Conservation (phyloP, 441 rosid species). For the Biscutella auriculata region DNA sequence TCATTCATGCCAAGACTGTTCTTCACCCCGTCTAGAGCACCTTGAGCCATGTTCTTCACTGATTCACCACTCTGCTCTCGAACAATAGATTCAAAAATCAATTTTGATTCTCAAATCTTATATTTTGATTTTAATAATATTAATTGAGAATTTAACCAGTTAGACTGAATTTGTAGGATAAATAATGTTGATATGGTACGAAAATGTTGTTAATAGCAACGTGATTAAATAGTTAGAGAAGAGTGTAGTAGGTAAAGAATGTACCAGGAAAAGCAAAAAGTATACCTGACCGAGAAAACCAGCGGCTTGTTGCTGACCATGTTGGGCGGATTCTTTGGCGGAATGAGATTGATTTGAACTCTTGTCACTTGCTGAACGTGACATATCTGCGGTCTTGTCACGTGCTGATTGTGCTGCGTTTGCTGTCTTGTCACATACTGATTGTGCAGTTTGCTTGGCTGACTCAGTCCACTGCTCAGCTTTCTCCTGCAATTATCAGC, state of each 20-base stretch:
- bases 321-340: constrained; percentile 9
- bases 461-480: constrained; percentile 26
- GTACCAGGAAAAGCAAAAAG: no score
- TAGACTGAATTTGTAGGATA: no score
- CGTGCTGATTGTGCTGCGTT: constrained; percentile 15
- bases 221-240: no score
- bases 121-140: no score
- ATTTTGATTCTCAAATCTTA: not conserved
- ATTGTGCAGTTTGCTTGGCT: constrained; percentile 18
- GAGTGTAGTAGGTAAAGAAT: no score
- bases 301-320: constrained; percentile 16
- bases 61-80: constrained; percentile 24
- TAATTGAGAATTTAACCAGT: no score
- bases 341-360: constrained; percentile 11
- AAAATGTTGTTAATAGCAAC: no score
- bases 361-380: constrained; percentile 10
- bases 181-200: no score
- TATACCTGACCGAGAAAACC: constrained; percentile 20
- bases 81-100: not conserved
- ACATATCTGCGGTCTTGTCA: constrained; percentile 6
- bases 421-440: constrained; percentile 17
- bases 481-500: constrained; percentile 19
- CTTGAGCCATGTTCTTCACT: constrained; percentile 31
- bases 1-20: constrained; percentile 28
- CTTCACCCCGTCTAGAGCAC: constrained; percentile 28